These are phyloP conservation scores for Sclerotinia minor DNA, from an alignment of 2,329 filamentous ascomycete genomes.

Conservation along the genomic window DNA sequence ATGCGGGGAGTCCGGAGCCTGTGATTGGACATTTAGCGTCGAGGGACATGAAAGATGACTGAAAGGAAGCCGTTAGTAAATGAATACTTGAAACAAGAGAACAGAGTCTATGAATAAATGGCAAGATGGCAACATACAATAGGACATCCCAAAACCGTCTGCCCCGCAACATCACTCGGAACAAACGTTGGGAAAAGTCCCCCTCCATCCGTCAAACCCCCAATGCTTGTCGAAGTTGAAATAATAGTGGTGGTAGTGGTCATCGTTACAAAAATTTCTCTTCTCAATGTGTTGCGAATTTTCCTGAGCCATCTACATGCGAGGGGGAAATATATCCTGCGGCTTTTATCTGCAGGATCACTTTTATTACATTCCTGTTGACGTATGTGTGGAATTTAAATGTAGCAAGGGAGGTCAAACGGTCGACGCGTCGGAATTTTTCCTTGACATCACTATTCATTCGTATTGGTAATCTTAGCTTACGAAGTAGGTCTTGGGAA, in stretches of 20 bases:
- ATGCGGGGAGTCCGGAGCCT: slow-evolving; percentile 8
- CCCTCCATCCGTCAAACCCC: slow-evolving; percentile 5
- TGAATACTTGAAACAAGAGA: background rate
- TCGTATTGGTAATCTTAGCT: background rate
- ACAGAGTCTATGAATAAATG: background rate
- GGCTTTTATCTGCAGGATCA: background rate
- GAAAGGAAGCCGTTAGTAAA: background rate
- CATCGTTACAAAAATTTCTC: background rate
- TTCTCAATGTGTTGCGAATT: background rate
- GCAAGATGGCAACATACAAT: background rate
- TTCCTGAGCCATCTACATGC: background rate
- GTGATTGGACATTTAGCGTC: slow-evolving; percentile 20
- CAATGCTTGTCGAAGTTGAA: background rate
- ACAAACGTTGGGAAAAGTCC: slow-evolving; percentile 16
- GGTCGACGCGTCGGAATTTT: background rate
- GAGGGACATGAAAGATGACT: slow-evolving; percentile 24
- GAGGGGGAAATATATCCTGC: background rate
- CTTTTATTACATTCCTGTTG: background rate
- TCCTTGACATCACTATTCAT: background rate
- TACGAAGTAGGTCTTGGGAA: background rate
- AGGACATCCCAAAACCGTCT: slow-evolving; percentile 16
- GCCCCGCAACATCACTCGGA: slow-evolving; percentile 14
- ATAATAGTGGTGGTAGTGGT: background rate
- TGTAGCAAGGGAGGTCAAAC: slow-evolving; percentile 6
- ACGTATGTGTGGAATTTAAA: background rate